Base-by-base conservation (phyloP, 2,329 filamentous ascomycete species). In the Aspergillus brasiliensis region DNA sequence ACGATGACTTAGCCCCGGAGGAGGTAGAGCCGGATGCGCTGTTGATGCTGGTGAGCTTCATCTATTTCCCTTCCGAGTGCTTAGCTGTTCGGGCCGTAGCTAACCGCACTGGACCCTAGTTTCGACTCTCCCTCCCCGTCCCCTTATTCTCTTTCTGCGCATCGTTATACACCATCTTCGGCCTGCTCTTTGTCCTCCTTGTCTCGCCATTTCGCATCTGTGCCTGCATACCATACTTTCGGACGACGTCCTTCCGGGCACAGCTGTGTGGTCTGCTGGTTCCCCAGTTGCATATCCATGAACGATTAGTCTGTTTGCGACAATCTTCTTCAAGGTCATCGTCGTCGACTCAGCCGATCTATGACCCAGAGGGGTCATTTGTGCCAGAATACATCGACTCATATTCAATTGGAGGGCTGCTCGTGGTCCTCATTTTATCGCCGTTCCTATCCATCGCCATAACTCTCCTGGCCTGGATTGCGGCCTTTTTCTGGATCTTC, bases 401-500 rank as follows among this genome's bases (percentile, higher is more conserved):
- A 61, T 77, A 73, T 61, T 77, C 71, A 8, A 60, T 73, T 17
- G 63, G 66, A 40, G 67, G 68, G 65, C 77, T 87, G 15, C 72
- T 87, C 8, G 62, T 81, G 55, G 78, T 87, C 51, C 80, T 85
- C 62, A 66, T 86, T 1, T 72, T 86, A 25, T 84, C 84, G 3
- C 84, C 86, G 2, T 67, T 88, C 40, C 72, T 87, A 51, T 84
- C 84, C 56, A 72, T 86, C 10, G 83, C 81, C 38, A 77, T 87
- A 49, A 80, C 85, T 19, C 71, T 86, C 13, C 81, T 82, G 1
- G 80, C 82, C 5, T 88, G 85, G 85, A 82, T 83, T 0, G 80
- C 84, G 0, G 85, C 84, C 1, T 82, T 79, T 19, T 88, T 88
- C 75, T 88, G 86, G 86, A 75, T 86, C 54, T 86, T 86, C 67